Conservation (phyloP, 2,329 filamentous ascomycete species). For the Ophiosphaerella herpotricha region DNA sequence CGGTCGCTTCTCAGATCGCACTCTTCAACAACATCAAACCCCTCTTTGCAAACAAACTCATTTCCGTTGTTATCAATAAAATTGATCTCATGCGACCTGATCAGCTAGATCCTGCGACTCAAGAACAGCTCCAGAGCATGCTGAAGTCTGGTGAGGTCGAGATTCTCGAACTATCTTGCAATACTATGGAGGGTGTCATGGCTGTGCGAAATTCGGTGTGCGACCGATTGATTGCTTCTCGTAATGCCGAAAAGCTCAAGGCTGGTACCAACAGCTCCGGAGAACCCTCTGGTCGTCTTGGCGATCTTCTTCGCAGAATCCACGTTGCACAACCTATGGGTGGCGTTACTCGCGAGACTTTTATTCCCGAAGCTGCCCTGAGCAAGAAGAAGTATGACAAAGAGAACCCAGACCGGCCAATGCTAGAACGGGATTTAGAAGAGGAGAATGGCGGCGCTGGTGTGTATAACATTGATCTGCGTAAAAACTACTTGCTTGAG, state of each 20-base stretch:
- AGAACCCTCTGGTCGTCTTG: conserved; percentile 78
- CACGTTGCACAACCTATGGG: conserved; percentile 95
- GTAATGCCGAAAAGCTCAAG: conserved; percentile 95
- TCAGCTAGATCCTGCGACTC: conserved; percentile 78
- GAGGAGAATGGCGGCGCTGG: conserved; percentile 92
- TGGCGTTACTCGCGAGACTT: conserved; percentile 76
- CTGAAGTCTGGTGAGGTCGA: conserved; percentile 89
- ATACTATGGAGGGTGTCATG: conserved; percentile 91
- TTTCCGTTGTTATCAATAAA: conserved; percentile 98
- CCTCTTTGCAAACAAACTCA: conserved; percentile 94
- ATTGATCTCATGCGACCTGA: conserved; percentile 89
- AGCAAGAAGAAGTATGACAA: conserved; percentile 87
- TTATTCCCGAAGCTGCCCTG: conserved; percentile 85
- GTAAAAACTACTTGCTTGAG: conserved; percentile 83
- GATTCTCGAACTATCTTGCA: conserved; percentile 90
- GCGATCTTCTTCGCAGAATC: conserved; percentile 89
- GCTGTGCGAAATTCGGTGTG: conserved; percentile 94
- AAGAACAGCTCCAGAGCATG: conserved; percentile 77
- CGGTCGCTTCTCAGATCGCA: conserved; percentile 87
- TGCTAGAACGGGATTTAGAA: conserved; percentile 83
- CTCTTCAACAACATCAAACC: conserved; percentile 94
- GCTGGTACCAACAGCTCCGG: conserved; percentile 76
- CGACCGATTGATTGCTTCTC: conserved; percentile 87
- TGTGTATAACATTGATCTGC: conserved; percentile 93
- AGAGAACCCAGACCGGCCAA: conserved; percentile 80